A percentile compares a stretch with the other conserved stretches of the same genome.
Conservation (phyloP, 2,329 filamentous ascomycete genomes). For the Diaporthe sp. region DNA sequence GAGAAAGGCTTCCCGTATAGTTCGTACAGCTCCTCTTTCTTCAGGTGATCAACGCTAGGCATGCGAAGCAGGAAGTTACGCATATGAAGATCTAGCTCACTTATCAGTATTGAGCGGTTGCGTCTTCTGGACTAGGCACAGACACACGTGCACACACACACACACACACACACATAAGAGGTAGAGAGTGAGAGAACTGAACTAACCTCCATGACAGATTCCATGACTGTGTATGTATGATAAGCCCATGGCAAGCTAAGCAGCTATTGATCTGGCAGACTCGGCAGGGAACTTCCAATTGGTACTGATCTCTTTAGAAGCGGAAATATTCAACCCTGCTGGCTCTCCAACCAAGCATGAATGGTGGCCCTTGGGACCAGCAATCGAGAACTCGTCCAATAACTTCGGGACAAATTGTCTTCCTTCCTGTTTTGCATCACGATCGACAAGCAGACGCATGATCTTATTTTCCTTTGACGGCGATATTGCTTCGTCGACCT, state of each 20-base stretch:
- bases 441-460: neutral
- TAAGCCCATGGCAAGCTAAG: neutral
- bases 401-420: neutral
- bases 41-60: neutral
- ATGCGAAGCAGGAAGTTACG: neutral
- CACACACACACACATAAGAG: too few species aligned
- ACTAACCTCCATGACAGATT: neutral
- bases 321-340: neutral
- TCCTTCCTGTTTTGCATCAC: neutral
- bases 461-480: neutral
- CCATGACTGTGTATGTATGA: neutral
- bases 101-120: neutral
- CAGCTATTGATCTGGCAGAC: neutral
- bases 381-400: slow-evolving; percentile 40
- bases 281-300: neutral
- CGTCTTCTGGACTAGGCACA: neutral
- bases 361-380: slow-evolving; percentile 44
- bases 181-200: too few species aligned
- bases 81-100: neutral
- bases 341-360: slow-evolving; percentile 40
- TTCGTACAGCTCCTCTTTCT: neutral
- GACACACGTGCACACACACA: too few species aligned
- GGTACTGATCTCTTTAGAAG: neutral
- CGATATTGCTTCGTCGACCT: neutral
- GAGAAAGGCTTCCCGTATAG: neutral